Base-by-base conservation (phyloP, 2,329 filamentous ascomycete species). In the Colletotrichum destructivum region DNA sequence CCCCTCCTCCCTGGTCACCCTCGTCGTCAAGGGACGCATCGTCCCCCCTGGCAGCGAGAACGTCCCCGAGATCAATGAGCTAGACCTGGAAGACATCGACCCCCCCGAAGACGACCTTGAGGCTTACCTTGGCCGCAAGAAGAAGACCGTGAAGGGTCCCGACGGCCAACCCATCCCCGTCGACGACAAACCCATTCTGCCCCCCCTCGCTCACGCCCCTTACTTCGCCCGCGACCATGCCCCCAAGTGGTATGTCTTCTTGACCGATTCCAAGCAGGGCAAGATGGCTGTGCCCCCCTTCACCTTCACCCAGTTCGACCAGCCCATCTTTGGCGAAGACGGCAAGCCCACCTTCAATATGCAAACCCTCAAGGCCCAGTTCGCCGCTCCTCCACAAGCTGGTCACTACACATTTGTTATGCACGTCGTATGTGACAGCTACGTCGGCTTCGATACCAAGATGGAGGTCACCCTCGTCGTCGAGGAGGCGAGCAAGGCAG, bases 261-360 rank as follows among this genome's bases (percentile, higher is more conserved):
- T 99, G 63, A 94, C 94, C 71, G 96, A 99, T 81, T 93, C 91
- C 77, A 97, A 97, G 84, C 93, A 97, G 80, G 95, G 94, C 79
- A 97, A 97, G 84, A 96, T 99, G 83, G 95, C 96, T 21, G 96
- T 99, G 2, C 96, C 96, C 2, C 96, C 97, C 0, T 98, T 98
- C 81, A 94, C 93, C n/a, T 98, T 99, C 83, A 91, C 92, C 52
- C 92, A 92, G 56, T 98, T 99, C 80, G 95, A 98, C 82, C 93
- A 95, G 85, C 93, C 94, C 40, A 91, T 98, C 42, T 93, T 96
- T 74, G 91, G 93, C 76, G 91, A 90, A 51, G 88, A 91, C 73
- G 94, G 93, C 77, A 93, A 93, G 80, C 96, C 96, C 2, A 98
- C 96, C 2, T 99, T 94, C 84, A 92, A 95, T 78, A 92, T 99